A percentile compares a stretch with the other conserved stretches of the same genome.
Evolutionary conservation across 2,329 filamentous ascomycete genomes (phyloP).

Genomic region (Pseudocercospora musae): DNA sequence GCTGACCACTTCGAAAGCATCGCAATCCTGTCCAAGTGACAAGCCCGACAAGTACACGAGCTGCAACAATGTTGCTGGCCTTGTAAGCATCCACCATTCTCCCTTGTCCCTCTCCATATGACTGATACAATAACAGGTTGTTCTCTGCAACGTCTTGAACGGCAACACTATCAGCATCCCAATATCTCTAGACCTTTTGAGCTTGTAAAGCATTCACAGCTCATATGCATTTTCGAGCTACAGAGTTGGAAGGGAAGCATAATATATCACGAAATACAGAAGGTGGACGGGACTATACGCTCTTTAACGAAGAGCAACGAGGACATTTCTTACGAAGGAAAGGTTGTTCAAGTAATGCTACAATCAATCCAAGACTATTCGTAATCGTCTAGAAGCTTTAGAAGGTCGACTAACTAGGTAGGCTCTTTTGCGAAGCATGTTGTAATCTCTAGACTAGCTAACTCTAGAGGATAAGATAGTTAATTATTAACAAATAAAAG

Average conservation of each 20-base stretch:
- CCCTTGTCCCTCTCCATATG: neutral
- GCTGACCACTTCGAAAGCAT: neutral
- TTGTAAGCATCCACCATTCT: neutral
- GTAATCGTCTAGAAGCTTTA: too few relatives aligned
- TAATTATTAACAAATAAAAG: too few relatives aligned
- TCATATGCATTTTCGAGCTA: neutral
- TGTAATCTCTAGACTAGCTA: too few relatives aligned
- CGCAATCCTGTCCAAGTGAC: neutral
- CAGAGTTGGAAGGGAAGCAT: neutral
- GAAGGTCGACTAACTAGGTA: too few relatives aligned
- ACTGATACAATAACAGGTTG: neutral
- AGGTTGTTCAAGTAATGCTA: neutral
- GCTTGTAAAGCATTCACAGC: neutral
- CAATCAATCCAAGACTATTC: neutral
- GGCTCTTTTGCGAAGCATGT: too few relatives aligned
- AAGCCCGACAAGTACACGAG: neutral
- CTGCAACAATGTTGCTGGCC: neutral
- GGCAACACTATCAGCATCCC: constrained; percentile 5
- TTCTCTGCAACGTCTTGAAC: constrained; percentile 4
- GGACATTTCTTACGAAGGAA: neutral
- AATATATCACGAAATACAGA: neutral
- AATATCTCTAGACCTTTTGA: neutral
- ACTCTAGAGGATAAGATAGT: too few relatives aligned
- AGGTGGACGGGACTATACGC: neutral
- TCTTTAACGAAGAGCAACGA: neutral